These are phyloP conservation scores for Allium sativum DNA, from an alignment of 106 monocot species.

Conservation along the genomic window DNA sequence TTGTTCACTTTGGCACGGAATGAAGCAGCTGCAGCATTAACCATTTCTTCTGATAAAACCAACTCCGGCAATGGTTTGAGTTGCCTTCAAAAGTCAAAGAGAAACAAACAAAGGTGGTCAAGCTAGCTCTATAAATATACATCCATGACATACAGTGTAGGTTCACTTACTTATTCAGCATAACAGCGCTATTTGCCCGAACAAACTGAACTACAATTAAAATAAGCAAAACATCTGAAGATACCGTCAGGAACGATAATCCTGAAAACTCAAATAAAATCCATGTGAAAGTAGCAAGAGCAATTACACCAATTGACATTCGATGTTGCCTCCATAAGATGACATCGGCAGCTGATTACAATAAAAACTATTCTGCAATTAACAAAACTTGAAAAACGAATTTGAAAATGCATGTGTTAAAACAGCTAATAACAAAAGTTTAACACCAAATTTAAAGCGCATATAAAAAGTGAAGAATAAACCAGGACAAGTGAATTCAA, in stretches of 20 bases:
- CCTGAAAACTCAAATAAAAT: constrained; percentile 71
- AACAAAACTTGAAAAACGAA: background rate
- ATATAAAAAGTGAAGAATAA: too few species aligned
- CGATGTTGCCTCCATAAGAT: constrained; percentile 64
- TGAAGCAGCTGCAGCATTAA: constrained; percentile 80
- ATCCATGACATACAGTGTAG: background rate
- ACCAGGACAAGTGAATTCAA: too few species aligned
- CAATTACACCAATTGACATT: constrained; percentile 46
- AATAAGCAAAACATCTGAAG: constrained; percentile 75
- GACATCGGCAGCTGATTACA: constrained; percentile 72
- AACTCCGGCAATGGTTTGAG: constrained; percentile 82
- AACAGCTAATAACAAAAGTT: too few species aligned
- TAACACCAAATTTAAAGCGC: too few species aligned
- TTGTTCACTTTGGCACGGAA: constrained; percentile 85
- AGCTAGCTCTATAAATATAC: background rate
- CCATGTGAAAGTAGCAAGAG: constrained; percentile 69
- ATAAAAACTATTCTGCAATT: background rate
- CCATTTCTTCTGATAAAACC: constrained; percentile 96
- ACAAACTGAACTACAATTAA: constrained; percentile 65
- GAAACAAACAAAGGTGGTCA: background rate
- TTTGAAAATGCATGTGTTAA: too few species aligned
- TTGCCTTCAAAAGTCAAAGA: constrained; percentile 29
- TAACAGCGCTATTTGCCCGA: constrained; percentile 44
- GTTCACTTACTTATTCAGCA: constrained; percentile 61
- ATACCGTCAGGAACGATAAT: constrained; percentile 60